Conservation (phyloP, 257 asterid genomes). For the Marsdenia floribunda region DNA sequence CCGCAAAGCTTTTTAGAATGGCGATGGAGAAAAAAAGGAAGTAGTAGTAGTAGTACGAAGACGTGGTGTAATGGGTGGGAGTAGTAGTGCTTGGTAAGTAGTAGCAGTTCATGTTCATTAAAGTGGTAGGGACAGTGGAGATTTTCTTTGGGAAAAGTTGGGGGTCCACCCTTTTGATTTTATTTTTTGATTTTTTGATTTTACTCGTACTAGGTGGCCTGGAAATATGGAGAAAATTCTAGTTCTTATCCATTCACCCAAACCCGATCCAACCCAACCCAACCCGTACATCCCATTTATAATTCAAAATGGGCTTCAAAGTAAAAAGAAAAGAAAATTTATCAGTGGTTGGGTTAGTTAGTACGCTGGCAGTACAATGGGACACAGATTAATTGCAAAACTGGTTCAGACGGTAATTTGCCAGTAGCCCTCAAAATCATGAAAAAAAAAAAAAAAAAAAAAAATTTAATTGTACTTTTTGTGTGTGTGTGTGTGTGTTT, state of each 20-base stretch:
- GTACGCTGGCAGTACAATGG: too few relatives aligned
- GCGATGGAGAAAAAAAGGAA: background rate
- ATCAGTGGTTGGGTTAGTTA: too few relatives aligned
- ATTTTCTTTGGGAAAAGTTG: conserved; percentile 27
- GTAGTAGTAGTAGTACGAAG: background rate
- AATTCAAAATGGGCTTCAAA: background rate
- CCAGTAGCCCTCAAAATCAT: too few relatives aligned
- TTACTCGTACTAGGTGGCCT: conserved; percentile 14
- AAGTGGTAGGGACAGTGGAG: conserved; percentile 21
- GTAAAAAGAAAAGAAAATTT: too few relatives aligned
- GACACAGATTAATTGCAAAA: too few relatives aligned
- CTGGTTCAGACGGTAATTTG: too few relatives aligned
- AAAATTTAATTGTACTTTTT: too few relatives aligned
- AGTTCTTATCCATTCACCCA: conserved; percentile 6
- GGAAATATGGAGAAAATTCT: conserved; percentile 15
- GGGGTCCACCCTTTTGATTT: background rate
- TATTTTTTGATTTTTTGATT: conserved; percentile 17
- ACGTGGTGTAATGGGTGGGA: background rate
- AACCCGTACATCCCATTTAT: background rate
- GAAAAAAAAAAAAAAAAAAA: too few relatives aligned
- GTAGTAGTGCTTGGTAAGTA: too few relatives aligned
- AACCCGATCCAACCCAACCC: background rate
- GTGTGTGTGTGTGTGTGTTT: too few relatives aligned
- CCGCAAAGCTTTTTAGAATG: background rate
- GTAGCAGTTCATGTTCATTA: background rate